phyloP scores from a whole-genome alignment of 164 flowering plant genomes.

The Magnolia sinica region DNA sequence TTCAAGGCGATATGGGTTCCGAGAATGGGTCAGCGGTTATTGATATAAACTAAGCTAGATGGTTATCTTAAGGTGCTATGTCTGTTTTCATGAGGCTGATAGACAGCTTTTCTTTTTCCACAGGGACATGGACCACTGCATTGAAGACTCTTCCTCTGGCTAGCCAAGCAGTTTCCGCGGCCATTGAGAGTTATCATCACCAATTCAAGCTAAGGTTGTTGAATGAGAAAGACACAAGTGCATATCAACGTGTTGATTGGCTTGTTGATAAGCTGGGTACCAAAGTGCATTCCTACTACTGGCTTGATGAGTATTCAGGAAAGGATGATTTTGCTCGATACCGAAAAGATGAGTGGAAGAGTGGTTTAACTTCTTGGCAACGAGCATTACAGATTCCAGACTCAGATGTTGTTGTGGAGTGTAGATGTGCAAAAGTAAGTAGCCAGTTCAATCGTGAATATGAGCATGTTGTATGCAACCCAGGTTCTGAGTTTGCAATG shows the following conservation, averaged over 20 bases:
- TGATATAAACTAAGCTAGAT: not conserved
- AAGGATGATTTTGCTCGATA: conserved; percentile 79
- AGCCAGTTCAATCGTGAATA: conserved; percentile 43
- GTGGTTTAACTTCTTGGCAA: conserved; percentile 83
- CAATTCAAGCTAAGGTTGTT: conserved; percentile 70
- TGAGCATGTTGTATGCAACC: conserved; percentile 56
- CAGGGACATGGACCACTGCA: conserved; percentile 63
- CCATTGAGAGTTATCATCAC: conserved; percentile 87
- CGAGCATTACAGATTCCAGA: conserved; percentile 71
- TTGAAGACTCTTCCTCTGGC: conserved; percentile 74
- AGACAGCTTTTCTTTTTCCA: conserved; percentile 1
- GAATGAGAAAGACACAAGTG: conserved; percentile 62
- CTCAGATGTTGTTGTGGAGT: conserved; percentile 57
- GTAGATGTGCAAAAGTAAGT: conserved; percentile 51
- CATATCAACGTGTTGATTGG: conserved; percentile 92
- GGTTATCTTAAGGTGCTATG: not conserved
- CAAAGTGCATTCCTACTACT: conserved; percentile 87
- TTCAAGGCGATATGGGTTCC: conserved; percentile 87
- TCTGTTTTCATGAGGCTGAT: not conserved
- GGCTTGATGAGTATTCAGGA: conserved; percentile 84
- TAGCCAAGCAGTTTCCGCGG: conserved; percentile 78
- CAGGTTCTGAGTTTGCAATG: conserved; percentile 73
- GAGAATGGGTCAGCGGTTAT: conserved; percentile 54
- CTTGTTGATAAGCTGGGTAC: conserved; percentile 79
- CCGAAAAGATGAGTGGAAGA: conserved; percentile 75